Conservation (phyloP, 2,329 filamentous ascomycete genomes). For the Cladosporium sp. region DNA sequence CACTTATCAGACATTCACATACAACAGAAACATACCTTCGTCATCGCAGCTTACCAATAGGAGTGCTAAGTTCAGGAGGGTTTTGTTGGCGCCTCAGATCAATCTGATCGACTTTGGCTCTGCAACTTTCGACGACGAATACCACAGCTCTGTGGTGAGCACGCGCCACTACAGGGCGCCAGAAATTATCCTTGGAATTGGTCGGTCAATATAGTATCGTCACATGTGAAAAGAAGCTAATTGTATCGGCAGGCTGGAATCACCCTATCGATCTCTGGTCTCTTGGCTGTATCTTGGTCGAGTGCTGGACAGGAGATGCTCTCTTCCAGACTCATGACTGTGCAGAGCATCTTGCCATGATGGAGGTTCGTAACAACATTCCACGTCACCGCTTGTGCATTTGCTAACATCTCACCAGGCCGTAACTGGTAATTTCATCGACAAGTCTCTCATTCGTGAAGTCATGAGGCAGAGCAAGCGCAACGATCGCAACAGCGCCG, state of each 20-base stretch:
- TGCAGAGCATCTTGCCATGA: conserved; percentile 65
- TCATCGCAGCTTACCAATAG: conserved; percentile 56
- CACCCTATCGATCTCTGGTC: conserved; percentile 68
- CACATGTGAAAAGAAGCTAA: neutral
- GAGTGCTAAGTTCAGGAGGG: conserved; percentile 58
- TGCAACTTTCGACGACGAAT: conserved; percentile 65
- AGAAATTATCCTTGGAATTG: conserved; percentile 64
- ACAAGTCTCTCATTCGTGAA: conserved; percentile 31
- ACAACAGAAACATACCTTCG: conserved; percentile 63
- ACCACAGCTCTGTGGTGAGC: conserved; percentile 64
- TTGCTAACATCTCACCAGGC: conserved; percentile 18
- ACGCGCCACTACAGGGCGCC: conserved; percentile 64
- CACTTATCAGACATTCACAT: conserved; percentile 64
- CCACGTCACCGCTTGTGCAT: neutral
- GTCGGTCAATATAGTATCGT: conserved; percentile 15
- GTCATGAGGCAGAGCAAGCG: conserved; percentile 27
- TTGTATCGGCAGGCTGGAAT: conserved; percentile 49
- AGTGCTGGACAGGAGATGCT: conserved; percentile 65
- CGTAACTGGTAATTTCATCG: conserved; percentile 29
- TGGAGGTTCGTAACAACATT: conserved; percentile 45
- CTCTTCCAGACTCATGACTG: conserved; percentile 67
- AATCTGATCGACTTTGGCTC: conserved; percentile 65
- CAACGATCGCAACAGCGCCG: conserved; percentile 26
- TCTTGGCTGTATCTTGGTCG: conserved; percentile 64
- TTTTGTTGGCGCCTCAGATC: conserved; percentile 62